Evolutionary conservation across 1,139 yeast genomes (phyloP).

Genomic region (Pichia sp.): DNA sequence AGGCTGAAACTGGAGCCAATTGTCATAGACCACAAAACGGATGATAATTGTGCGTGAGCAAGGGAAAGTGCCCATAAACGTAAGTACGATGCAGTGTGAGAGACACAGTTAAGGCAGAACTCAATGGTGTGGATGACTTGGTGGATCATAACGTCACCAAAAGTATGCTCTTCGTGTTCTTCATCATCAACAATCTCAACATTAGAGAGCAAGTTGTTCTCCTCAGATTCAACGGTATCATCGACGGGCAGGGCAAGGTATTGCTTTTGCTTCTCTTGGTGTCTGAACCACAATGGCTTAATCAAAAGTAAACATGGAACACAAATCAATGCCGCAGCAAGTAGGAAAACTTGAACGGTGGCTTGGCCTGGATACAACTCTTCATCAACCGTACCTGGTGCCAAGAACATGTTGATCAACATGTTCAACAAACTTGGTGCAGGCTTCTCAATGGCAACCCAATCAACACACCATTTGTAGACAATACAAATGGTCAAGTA

Average conservation of each 20-base stretch:
- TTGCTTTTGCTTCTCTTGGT: constrained; percentile 21
- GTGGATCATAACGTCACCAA: constrained; percentile 73
- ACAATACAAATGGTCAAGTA: constrained; percentile 65
- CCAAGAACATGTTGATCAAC: constrained; percentile 73
- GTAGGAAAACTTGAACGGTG: constrained; percentile 49
- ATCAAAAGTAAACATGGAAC: constrained; percentile 69
- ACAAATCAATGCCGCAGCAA: constrained; percentile 58
- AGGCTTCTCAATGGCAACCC: constrained; percentile 60
- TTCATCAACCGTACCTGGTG: constrained; percentile 70
- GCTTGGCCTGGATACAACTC: constrained; percentile 61
- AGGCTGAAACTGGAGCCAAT: constrained; percentile 42
- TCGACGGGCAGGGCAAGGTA: constrained; percentile 14
- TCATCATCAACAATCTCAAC: constrained; percentile 34
- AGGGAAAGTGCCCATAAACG: constrained; percentile 75
- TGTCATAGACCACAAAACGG: constrained; percentile 77
- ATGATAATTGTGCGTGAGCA: constrained; percentile 72
- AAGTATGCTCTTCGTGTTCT: constrained; percentile 49
- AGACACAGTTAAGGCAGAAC: constrained; percentile 70
- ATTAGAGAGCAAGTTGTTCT: constrained; percentile 28
- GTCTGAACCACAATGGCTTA: constrained; percentile 51
- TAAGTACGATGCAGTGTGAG: constrained; percentile 73
- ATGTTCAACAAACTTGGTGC: constrained; percentile 79
- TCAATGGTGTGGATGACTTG: constrained; percentile 77
- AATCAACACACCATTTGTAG: constrained; percentile 73
- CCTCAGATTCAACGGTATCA: constrained; percentile 15